Evolutionary conservation across 2,329 filamentous ascomycete genomes (phyloP), one percentile per base, ranked within the genome.

Genomic region (Orbilia blumenaviensis): DNA sequence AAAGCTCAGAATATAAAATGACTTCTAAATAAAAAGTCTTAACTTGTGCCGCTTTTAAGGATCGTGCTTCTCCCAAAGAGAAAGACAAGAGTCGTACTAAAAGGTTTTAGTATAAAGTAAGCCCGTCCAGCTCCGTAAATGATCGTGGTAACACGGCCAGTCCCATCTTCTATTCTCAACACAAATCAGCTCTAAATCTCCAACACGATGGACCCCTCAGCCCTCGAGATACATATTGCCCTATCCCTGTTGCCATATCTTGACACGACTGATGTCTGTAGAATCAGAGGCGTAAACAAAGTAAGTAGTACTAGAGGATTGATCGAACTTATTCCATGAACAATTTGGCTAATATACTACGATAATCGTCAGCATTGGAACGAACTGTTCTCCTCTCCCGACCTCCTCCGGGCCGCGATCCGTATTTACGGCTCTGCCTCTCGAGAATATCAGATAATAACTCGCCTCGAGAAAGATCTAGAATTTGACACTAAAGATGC

Each of bases 351-450:
- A 48, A 64, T 60, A 32, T 12, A 25, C 7, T 14, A 41, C 29
- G 1, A 23, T 23, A 12, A 46, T 21, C 42, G 23, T 38, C 46
- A 75, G 71, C 71, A 75, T 27, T 75, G 71, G 71, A 63, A 75
- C 32, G 46, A 64, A 6, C 58, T 75, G 7, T 75, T 75, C 71
- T 63, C 71, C 54, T 75, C 71, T 50, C 63, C 71, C 56, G 71
- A 75, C 46, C 54, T 75, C 48, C 71, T 75, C 56, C 71, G 71
- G 16, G 29, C 62, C 23, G 71, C 71, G n/a, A 58, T 75, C 54
- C 71, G 71, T 27, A 75, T 75, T 48, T 44, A 75, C 58, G 71
- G 71, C 6, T 75, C 71, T 21, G 71, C 71, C 34, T 75, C 71
- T 14, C 71, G 71, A 64, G 71, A 75, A 34, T 50, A 68, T 38